Conservation (phyloP, 192 early-diverging fungal genomes). For the Spinellus fusiger region DNA sequence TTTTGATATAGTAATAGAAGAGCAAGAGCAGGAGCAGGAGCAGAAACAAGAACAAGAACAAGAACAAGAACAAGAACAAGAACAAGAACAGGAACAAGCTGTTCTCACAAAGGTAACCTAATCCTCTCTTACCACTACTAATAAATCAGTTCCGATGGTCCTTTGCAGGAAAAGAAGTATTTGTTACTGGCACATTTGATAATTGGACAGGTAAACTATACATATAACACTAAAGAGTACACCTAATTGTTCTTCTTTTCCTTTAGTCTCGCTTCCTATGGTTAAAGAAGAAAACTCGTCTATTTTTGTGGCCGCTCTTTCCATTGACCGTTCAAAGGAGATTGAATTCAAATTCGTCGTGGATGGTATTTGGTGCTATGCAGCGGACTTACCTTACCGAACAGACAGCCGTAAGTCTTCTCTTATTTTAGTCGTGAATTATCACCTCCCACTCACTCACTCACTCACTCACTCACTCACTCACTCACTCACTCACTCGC, state of each 20-base stretch:
- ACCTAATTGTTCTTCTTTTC: not conserved
- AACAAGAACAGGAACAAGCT: not conserved
- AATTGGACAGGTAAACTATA: slow-evolving; percentile 31
- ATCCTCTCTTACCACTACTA: not conserved
- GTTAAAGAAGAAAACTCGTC: not conserved
- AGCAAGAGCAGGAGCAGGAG: no score
- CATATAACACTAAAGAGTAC: not conserved
- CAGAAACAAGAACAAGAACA: not conserved
- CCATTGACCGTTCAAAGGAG: slow-evolving; percentile 14
- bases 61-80: not conserved
- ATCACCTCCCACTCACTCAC: not conserved
- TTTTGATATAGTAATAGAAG: no score
- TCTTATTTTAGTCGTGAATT: not conserved
- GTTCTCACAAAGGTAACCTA: not conserved
- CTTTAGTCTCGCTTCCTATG: not conserved
- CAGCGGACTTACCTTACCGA: slow-evolving; percentile 27
- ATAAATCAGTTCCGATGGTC: slow-evolving; percentile 33
- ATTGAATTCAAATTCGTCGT: slow-evolving; percentile 36
- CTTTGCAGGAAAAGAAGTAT: slow-evolving; percentile 31
- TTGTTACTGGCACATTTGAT: slow-evolving; percentile 35
- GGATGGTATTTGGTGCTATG: slow-evolving; percentile 37
- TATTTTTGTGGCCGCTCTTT: slow-evolving; percentile 4
- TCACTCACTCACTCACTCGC: not conserved
- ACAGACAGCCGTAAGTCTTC: slow-evolving; percentile 17
- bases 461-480: not conserved